phyloP scores from a whole-genome alignment of 176 grass and related monocot genomes.

The Bonia amplexicaulis region DNA sequence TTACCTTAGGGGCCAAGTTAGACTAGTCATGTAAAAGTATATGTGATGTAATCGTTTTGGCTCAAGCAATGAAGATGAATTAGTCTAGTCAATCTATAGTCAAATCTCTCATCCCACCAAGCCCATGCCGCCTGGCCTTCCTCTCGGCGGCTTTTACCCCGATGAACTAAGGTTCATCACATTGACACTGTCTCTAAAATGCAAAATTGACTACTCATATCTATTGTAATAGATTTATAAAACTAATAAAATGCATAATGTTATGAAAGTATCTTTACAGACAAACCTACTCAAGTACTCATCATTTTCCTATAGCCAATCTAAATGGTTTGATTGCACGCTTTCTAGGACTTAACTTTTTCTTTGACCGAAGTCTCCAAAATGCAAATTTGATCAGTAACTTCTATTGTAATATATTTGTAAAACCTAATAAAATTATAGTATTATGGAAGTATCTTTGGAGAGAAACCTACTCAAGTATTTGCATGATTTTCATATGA shows the following conservation, averaged over 20 bases:
- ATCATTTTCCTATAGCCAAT: background rate
- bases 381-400: background rate
- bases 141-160: no score
- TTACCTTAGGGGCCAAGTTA: no score
- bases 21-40: no score
- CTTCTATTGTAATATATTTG: background rate
- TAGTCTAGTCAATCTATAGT: no score
- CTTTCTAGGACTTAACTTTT: background rate
- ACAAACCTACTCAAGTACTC: background rate
- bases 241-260: background rate
- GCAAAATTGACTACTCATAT: background rate
- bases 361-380: background rate
- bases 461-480: background rate
- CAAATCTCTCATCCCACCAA: no score
- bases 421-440: background rate
- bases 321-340: background rate
- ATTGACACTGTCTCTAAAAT: background rate
- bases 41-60: no score
- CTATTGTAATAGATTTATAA: slow-evolving; percentile 5
- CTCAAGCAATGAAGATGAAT: no score
- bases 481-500: background rate
- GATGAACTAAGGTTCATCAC: no score
- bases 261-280: background rate
- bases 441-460: background rate
- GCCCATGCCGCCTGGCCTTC: no score